These are phyloP conservation scores for Chrysanthemum lavandulifolium DNA, from an alignment of 129 eudicot species.

Conservation along the genomic window DNA sequence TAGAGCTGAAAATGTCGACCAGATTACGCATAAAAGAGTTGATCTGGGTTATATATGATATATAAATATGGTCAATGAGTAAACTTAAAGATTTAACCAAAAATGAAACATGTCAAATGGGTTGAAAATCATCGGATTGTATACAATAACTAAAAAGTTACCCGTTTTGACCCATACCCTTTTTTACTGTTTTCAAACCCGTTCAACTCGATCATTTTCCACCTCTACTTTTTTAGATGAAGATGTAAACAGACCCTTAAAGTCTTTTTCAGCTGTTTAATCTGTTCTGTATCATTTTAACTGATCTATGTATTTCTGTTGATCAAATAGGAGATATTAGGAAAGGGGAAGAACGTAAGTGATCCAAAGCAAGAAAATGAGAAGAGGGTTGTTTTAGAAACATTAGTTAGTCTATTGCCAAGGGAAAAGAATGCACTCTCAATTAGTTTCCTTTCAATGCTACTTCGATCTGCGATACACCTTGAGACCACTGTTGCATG, in stretches of 20 bases:
- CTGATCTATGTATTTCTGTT: not conserved
- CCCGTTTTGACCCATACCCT: not conserved
- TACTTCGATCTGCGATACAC: constrained; percentile 73
- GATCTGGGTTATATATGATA: not conserved
- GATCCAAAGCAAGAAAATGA: constrained; percentile 71
- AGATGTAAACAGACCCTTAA: not conserved
- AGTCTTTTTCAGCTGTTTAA: not conserved
- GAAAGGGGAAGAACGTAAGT: constrained; percentile 64
- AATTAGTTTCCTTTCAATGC: constrained; percentile 76
- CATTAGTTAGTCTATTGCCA: constrained; percentile 85
- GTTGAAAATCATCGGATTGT: not conserved
- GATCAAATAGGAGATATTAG: constrained; percentile 58
- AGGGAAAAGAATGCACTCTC: constrained; percentile 69
- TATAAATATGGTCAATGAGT: not conserved
- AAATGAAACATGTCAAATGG: not conserved
- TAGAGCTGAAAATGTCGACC: not conserved
- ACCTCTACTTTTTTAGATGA: not conserved
- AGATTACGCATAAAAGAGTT: not conserved
- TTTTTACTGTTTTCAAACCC: too few relatives aligned
- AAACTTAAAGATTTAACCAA: not conserved
- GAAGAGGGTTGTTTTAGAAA: constrained; percentile 78
- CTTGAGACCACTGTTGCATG: constrained; percentile 87
- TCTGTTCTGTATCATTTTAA: not conserved
- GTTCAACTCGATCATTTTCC: not conserved
- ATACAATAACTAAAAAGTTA: not conserved